Percentiles rank a stretch among this genome's conserved stretches.
phyloP scores from a whole-genome alignment of 2,329 filamentous ascomycete species.

The Trichoderma brevicompactum region DNA sequence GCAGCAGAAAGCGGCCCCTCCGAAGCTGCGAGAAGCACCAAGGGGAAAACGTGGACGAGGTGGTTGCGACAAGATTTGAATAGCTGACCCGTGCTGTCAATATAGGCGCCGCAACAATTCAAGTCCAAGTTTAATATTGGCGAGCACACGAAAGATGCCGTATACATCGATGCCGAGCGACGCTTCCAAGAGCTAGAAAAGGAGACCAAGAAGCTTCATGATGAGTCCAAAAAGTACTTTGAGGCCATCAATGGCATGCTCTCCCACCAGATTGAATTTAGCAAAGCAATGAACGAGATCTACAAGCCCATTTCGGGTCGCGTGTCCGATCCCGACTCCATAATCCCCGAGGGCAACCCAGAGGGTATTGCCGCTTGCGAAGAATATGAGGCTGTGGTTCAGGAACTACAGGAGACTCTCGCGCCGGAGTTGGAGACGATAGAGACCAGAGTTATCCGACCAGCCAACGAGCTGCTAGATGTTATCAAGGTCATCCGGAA shows the following conservation, averaged over 20 bases:
- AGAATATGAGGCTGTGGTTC: conserved; percentile 90
- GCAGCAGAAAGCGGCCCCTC: conserved; percentile 31
- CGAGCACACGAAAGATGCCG: conserved; percentile 90
- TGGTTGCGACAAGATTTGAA: not conserved
- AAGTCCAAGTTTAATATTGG: conserved; percentile 93
- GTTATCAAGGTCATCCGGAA: conserved; percentile 97
- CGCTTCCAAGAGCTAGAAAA: conserved; percentile 92
- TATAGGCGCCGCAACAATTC: conserved; percentile 83
- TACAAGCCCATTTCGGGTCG: conserved; percentile 98
- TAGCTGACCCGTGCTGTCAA: conserved; percentile 6
- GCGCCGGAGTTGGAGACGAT: conserved; percentile 97
- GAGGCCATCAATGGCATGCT: conserved; percentile 98
- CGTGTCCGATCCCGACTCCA: conserved; percentile 87
- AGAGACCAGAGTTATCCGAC: conserved; percentile 84
- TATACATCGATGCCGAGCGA: conserved; percentile 93
- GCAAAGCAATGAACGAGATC: conserved; percentile 91
- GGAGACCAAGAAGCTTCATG: conserved; percentile 95
- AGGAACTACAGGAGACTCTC: conserved; percentile 85
- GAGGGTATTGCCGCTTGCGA: conserved; percentile 95
- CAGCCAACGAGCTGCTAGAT: conserved; percentile 89
- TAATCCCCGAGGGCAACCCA: conserved; percentile 80
- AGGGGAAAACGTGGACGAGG: not conserved
- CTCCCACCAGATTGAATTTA: conserved; percentile 96
- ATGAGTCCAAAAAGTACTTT: conserved; percentile 97
- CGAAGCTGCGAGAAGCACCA: not conserved